These are phyloP conservation scores for Thermothelomyces thermophilus DNA, from an alignment of 2,329 filamentous ascomycete species.

Conservation along the genomic window DNA sequence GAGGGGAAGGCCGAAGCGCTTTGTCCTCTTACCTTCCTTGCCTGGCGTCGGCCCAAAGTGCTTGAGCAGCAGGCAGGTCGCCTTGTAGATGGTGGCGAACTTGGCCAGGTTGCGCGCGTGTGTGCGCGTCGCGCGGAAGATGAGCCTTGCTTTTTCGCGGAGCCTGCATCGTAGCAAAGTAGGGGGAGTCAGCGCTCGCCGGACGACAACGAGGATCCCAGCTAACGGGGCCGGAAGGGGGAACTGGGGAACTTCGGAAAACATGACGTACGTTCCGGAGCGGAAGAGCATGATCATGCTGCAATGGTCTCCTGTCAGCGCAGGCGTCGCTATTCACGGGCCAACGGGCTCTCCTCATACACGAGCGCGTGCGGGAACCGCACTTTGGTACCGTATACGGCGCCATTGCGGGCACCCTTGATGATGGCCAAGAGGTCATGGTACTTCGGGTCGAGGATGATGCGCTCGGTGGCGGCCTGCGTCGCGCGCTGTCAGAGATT, in stretches of 20 bases:
- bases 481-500: slow-evolving; percentile 4
- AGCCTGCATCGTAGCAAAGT: slow-evolving; percentile 37
- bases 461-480: slow-evolving; percentile 64
- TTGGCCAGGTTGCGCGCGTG: slow-evolving; percentile 88
- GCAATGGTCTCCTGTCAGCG: slow-evolving; percentile 10
- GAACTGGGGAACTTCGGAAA: neutral
- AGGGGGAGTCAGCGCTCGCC: neutral
- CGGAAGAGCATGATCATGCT: slow-evolving; percentile 97
- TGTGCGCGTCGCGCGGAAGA: slow-evolving; percentile 79
- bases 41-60: slow-evolving; percentile 51
- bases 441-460: slow-evolving; percentile 76
- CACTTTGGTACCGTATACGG: slow-evolving; percentile 94
- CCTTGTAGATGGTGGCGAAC: slow-evolving; percentile 89
- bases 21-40: slow-evolving; percentile 45
- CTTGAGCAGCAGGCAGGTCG: slow-evolving; percentile 68
- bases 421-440: slow-evolving; percentile 77
- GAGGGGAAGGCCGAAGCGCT: neutral
- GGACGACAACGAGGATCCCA: neutral
- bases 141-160: slow-evolving; percentile 68
- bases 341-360: slow-evolving; percentile 30
- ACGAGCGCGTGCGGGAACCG: slow-evolving; percentile 97
- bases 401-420: slow-evolving; percentile 93
- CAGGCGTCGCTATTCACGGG: neutral
- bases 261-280: slow-evolving; percentile 63
- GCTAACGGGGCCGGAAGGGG: neutral